Conservation (phyloP, 306 rosid species). For the Purshia tridentata region DNA sequence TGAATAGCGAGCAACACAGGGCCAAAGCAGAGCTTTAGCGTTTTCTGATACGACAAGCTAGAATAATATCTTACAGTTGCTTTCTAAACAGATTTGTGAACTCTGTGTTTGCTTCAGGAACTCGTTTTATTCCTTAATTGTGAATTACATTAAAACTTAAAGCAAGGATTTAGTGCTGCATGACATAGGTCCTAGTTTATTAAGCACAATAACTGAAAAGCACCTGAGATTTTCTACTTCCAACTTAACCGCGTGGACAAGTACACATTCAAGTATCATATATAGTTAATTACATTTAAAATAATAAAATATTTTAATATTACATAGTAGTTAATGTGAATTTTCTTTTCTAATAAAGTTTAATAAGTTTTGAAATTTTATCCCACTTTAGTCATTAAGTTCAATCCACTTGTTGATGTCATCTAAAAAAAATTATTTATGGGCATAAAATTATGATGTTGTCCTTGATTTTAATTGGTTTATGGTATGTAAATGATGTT, state of each 20-base stretch:
- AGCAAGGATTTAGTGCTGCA: constrained; percentile 2
- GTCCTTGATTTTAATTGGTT: no score
- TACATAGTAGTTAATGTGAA: no score
- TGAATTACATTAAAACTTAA: background rate
- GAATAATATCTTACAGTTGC: background rate
- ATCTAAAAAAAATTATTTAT: no score
- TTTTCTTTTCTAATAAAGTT: no score
- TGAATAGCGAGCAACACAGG: background rate
- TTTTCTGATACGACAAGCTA: background rate
- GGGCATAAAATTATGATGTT: no score
- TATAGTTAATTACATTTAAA: no score
- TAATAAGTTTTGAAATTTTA: no score
- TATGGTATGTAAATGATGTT: no score
- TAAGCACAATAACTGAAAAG: background rate
- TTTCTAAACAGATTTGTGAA: background rate
- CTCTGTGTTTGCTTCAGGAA: constrained; percentile 10
- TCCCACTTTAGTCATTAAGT: no score
- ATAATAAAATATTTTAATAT: no score
- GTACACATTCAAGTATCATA: background rate
- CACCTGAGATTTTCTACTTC: background rate
- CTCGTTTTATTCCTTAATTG: background rate
- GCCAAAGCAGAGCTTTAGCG: background rate
- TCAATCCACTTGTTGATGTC: no score
- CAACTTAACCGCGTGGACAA: background rate
- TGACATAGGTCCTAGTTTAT: background rate